phyloP scores from a whole-genome alignment of 2,329 filamentous ascomycete species.

The Penicillium sclerotiorum region DNA sequence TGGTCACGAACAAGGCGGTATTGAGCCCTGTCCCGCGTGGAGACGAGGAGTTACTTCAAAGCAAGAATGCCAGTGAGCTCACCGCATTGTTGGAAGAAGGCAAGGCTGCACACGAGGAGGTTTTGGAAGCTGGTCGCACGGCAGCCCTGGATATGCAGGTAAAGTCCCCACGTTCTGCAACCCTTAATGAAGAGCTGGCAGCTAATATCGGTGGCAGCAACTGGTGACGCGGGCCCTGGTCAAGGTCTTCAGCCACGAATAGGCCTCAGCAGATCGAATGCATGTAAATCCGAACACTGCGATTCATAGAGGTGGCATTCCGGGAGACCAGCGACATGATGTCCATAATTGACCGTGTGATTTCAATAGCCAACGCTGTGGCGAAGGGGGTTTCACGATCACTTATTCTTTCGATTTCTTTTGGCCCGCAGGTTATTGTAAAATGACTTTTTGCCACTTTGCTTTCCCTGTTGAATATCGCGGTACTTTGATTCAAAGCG shows the following conservation, averaged over 20 bases:
- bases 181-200: not conserved
- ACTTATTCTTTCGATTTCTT: constrained; percentile 41
- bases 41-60: constrained; percentile 58
- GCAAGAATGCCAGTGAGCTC: constrained; percentile 54
- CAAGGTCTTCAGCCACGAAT: constrained; percentile 26
- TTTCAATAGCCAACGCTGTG: too few relatives aligned
- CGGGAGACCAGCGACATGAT: not conserved
- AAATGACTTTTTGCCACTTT: constrained; percentile 83
- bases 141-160: constrained; percentile 67
- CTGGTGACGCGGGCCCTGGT: constrained; percentile 39
- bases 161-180: constrained; percentile 18
- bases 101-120: constrained; percentile 66
- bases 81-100: constrained; percentile 60
- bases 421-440: constrained; percentile 78
- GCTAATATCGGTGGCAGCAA: constrained; percentile 33
- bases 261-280: not conserved
- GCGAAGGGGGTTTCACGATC: constrained; percentile 13
- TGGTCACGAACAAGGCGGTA: constrained; percentile 68
- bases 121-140: constrained; percentile 61
- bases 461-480: constrained; percentile 79
- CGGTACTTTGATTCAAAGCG: constrained; percentile 87
- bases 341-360: not conserved
- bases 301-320: not conserved
- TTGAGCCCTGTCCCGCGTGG: constrained; percentile 61
- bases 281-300: not conserved